Base-by-base conservation (phyloP, 2,329 filamentous ascomycete species). In the Nannizziopsis arthrosporioides region DNA sequence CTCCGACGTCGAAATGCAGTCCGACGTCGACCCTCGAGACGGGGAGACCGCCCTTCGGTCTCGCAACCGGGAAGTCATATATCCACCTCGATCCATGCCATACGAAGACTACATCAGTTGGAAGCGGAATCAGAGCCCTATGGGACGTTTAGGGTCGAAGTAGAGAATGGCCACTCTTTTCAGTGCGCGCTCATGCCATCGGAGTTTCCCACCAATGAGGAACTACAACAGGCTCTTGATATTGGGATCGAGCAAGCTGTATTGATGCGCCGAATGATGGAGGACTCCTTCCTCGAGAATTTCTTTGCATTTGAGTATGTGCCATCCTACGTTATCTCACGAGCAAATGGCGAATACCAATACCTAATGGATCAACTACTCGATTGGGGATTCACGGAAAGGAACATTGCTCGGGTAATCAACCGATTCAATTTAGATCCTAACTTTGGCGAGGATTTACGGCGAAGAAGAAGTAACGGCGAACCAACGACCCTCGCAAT, bases 261-360 rank as follows among this genome's bases (percentile, higher is more conserved):
- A 49, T 58, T 64, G 47, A 67, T 68, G 62, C 64, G 64, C 47
- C 61, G 64, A 49, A 66, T 67, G 61, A 68, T 69, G 63, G 67
- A 70, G 49, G 64, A 68, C 44, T 64, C 64, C 0, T 69, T 70
- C 49, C 49, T 70, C 34, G 66, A 68, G 48, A 66, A 65, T 2
- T 70, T 69, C 41, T 56, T 70, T 30, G 63, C 65, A 1, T 53
- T 68, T 32, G 66, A 69, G 42, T 67, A 68, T 30, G 64, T 62
- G 3, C 56, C 66, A 1, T 55, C 57, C 0, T 66, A 69, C 55
- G 59, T 54, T 1, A 53, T 69, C 9, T 56, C 54, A 1, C 61
- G 62, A 7, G 59, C 57, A 1, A 66, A 56, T 12, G 51, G 56
- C 1, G 66, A 69, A 51, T 56, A 63, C 44, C 53, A 60, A 7